Evolutionary conservation across 768 basidiomycete genomes (phyloP).

Genomic region (Mrakia blollopis): DNA sequence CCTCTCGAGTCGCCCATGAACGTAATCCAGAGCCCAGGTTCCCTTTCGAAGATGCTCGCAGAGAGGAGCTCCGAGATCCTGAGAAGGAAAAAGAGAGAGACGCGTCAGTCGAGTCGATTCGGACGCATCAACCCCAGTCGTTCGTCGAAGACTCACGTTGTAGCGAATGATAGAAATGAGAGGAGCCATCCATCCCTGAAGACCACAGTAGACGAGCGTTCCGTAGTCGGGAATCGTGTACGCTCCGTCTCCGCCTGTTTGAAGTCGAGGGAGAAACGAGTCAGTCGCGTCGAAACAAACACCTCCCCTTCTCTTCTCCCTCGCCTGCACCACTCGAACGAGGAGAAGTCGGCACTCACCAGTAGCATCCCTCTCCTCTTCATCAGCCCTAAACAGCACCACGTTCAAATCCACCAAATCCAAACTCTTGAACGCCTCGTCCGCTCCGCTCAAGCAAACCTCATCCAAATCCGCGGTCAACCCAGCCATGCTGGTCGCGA

Average conservation of each 20-base stretch:
- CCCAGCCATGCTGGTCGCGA: conserved; percentile 75
- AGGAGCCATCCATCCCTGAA: conserved; percentile 96
- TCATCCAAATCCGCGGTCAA: conserved; percentile 65
- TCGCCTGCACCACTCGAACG: neutral
- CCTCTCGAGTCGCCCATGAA: conserved; percentile 63
- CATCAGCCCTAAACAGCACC: conserved; percentile 76
- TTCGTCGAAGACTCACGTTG: conserved; percentile 49
- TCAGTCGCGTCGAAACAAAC: neutral
- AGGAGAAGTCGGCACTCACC: conserved; percentile 36
- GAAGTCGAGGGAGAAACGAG: neutral
- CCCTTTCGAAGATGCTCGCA: conserved; percentile 83
- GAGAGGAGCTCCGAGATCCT: conserved; percentile 83
- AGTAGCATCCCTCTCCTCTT: conserved; percentile 87
- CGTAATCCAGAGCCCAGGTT: conserved; percentile 88
- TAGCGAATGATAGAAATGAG: conserved; percentile 74
- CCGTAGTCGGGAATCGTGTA: conserved; percentile 76
- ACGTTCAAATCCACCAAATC: conserved; percentile 85
- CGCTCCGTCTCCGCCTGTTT: conserved; percentile 60
- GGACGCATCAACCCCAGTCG: neutral
- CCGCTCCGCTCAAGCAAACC: conserved; percentile 66
- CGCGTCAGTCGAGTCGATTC: neutral
- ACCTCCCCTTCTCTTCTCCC: too few species aligned
- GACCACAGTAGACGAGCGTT: conserved; percentile 78
- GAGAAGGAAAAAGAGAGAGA: neutral
- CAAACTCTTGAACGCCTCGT: conserved; percentile 66